Conservation (phyloP, 441 rosid genomes). For the Brassica hybrid region DNA sequence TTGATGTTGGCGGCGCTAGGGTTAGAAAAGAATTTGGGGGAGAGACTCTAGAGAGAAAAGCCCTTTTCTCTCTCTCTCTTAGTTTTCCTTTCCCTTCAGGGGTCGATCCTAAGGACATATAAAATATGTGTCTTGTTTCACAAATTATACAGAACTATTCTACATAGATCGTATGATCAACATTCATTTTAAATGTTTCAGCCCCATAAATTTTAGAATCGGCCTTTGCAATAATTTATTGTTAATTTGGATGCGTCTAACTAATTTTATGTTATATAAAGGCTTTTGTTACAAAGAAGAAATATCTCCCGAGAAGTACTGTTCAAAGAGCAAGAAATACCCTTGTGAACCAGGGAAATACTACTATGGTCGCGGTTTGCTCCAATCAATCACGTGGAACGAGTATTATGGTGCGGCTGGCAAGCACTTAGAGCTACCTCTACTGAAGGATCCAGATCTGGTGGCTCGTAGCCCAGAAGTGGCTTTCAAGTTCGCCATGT, state of each 20-base stretch:
- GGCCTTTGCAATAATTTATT: too few species aligned
- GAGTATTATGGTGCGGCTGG: constrained; percentile 65
- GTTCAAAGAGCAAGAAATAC: constrained; percentile 36
- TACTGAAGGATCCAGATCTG: constrained; percentile 53
- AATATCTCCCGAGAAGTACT: constrained; percentile 32
- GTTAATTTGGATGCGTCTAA: background rate
- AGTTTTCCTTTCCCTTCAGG: too few species aligned
- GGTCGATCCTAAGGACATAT: background rate
- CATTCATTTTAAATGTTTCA: background rate
- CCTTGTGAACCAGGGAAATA: constrained; percentile 30
- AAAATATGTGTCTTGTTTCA: background rate
- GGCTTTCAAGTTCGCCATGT: constrained; percentile 53
- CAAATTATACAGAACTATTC: background rate
- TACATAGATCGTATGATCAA: background rate
- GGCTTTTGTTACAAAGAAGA: constrained; percentile 56
- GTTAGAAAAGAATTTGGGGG: too few species aligned
- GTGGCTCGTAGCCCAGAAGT: constrained; percentile 45
- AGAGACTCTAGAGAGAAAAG: too few species aligned
- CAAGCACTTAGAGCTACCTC: constrained; percentile 45
- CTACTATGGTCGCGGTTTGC: constrained; percentile 60
- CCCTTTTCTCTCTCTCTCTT: too few species aligned
- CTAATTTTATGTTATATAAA: constrained; percentile 25
- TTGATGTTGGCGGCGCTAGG: too few species aligned
- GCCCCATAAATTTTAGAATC: background rate
- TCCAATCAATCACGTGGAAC: constrained; percentile 63